Percentiles rank a stretch among this genome's conserved stretches.
These are phyloP conservation scores for Canavalia ensiformis DNA, from an alignment of 306 rosid species.

Conservation along the genomic window DNA sequence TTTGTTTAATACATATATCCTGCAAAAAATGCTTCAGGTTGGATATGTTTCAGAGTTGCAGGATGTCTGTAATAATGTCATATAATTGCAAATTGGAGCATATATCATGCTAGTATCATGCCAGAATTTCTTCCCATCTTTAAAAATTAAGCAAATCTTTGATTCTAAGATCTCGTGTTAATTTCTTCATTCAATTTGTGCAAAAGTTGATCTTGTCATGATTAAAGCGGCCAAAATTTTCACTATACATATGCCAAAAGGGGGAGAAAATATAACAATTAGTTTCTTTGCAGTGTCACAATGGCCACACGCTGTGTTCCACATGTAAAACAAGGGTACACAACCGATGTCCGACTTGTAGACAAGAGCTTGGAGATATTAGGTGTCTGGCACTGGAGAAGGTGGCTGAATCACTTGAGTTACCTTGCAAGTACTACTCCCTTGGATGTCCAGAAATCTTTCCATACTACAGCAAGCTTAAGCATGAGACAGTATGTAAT, in stretches of 20 bases:
- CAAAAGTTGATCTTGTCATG: constrained; percentile 30
- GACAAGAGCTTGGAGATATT: constrained; percentile 99
- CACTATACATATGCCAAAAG: background rate
- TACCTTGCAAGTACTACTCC: constrained; percentile 90
- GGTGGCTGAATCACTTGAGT: constrained; percentile 98
- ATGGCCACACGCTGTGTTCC: constrained; percentile 97
- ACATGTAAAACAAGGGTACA: constrained; percentile 98
- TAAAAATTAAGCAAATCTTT: background rate
- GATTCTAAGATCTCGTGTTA: constrained; percentile 14
- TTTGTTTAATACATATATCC: background rate
- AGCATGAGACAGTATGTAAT: constrained; percentile 92
- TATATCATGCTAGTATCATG: constrained; percentile 4
- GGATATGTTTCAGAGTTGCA: constrained; percentile 22
- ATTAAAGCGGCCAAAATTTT: constrained; percentile 32
- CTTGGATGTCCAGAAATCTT: constrained; percentile 98
- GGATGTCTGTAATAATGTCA: constrained; percentile 1
- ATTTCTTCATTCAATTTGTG: constrained; percentile 24
- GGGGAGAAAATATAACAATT: constrained; percentile 38
- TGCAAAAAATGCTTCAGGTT: constrained; percentile 27
- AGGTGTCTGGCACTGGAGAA: constrained; percentile 97
- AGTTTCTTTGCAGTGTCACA: constrained; percentile 87
- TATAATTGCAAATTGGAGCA: background rate
- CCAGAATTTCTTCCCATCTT: constrained; percentile 9
- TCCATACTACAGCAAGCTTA: constrained; percentile 98
- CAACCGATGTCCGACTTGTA: constrained; percentile 98